These are phyloP conservation scores for Volvox carteri DNA, from an alignment of 163 green algal genomes.

Conservation along the genomic window DNA sequence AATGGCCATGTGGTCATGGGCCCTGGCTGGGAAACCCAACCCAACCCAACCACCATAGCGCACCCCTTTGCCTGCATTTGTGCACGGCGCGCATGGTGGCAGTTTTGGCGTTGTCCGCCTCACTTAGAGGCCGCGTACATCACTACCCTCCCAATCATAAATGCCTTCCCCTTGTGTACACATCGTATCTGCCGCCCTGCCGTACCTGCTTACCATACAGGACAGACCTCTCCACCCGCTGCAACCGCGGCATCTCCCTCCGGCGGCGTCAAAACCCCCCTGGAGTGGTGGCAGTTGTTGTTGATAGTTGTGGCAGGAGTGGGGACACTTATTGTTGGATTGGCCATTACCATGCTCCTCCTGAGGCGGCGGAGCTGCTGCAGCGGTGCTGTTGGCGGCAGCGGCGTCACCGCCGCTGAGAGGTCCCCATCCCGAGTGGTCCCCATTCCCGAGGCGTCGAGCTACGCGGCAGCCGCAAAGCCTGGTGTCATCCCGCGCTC, in stretches of 20 bases:
- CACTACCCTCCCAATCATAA: too few relatives aligned
- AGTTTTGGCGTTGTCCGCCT: too few relatives aligned
- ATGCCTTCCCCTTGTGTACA: too few relatives aligned
- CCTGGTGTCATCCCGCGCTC: background rate
- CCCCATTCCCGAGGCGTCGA: background rate
- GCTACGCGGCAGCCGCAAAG: background rate
- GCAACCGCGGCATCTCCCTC: background rate
- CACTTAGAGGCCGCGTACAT: too few relatives aligned
- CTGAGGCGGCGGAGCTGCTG: background rate
- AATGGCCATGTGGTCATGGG: background rate
- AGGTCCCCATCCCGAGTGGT: background rate
- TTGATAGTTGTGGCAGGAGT: constrained; percentile 30
- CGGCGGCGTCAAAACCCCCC: background rate
- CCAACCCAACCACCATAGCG: too few relatives aligned
- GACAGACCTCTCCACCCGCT: background rate
- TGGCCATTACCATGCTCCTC: background rate
- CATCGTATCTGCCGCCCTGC: too few relatives aligned
- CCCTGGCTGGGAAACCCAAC: background rate
- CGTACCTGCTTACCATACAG: too few relatives aligned
- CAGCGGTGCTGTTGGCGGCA: background rate
- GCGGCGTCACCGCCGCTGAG: background rate
- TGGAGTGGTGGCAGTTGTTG: constrained; percentile 41
- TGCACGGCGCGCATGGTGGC: too few relatives aligned
- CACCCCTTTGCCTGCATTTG: too few relatives aligned
- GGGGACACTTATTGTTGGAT: background rate